Base-by-base conservation (phyloP, 371 early-diverging fungal genomes). In the Syncephalastrum contaminatum region DNA sequence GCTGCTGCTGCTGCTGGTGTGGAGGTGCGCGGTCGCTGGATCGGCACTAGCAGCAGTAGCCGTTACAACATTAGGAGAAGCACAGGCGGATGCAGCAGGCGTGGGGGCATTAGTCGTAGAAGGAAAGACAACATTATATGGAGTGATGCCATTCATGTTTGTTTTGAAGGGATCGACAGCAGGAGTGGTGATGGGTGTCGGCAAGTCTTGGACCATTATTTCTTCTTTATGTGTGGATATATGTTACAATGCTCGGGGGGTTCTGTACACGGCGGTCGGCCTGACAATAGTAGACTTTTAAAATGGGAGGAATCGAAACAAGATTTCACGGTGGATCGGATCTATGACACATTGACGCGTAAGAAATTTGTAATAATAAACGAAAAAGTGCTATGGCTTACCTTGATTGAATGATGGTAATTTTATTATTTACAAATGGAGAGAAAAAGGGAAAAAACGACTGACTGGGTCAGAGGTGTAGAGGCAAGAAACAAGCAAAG, bases 191-290 rank as follows among this genome's bases (percentile, higher is more conserved):
- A 59, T 16, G 21, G 60, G 54, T 54, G 59, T 54, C 16, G 63
- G 21, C 53, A 61, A 52, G 40, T 51, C 52, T 39, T 61, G 61
- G 43, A 53, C 60, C 54, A 54, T 59, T 27, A 41, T 40, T 57
- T 57, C 30, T 53, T 18, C 19, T 18, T 39, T 18, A 41, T 19
- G 13, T 36, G 19, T 21, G 24, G 48, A 41, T 2, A 16, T 46
- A 41, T 40, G 48, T 20, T 22, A 48, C 14, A 36, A 3, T n/a
- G 48, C 10, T 30, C 10, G 5, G 2, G 36, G 36, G 0, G 2
- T 30, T 30, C 36, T 30, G 36, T 30, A 30, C 36, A 30, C 36
- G 36, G 36, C 36, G 10, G 10, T 12, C 5, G 36, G 36, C 12
- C 36, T 8, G 36, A 10, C 36, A 10, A 30, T 30, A 8, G 36